Evolutionary conservation across 345 rosid species (phyloP).

Genomic region (Euphorbia pulcherrima): DNA sequence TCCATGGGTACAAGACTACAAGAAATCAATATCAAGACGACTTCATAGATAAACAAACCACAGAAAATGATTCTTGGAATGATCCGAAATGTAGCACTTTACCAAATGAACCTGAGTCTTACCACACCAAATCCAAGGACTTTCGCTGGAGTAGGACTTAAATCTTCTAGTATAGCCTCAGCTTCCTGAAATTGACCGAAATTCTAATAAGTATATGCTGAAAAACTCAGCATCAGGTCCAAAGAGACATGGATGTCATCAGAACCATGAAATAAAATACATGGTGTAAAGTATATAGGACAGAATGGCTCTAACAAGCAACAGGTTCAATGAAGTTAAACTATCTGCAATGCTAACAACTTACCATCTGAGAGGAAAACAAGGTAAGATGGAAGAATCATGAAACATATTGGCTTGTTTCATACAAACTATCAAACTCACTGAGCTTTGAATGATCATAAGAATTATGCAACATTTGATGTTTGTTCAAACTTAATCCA

Average conservation of each 20-base stretch:
- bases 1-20: neutral
- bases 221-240: slow-evolving; percentile 3
- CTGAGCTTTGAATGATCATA: slow-evolving; percentile 7
- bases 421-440: slow-evolving; percentile 8
- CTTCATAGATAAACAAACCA: neutral
- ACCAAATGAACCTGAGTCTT: slow-evolving; percentile 27
- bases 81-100: slow-evolving; percentile 3
- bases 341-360: neutral
- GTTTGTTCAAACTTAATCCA: neutral
- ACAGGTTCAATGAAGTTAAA: neutral
- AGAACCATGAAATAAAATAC: neutral
- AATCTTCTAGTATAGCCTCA: slow-evolving; percentile 79
- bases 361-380: neutral
- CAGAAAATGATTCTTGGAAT: neutral
- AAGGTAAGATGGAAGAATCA: neutral
- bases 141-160: slow-evolving; percentile 75
- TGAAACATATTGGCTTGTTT: neutral
- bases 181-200: slow-evolving; percentile 56
- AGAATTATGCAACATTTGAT: neutral
- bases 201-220: slow-evolving; percentile 6
- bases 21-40: neutral
- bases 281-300: neutral
- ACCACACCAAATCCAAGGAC: slow-evolving; percentile 68
- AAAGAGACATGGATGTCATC: neutral
- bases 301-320: neutral